Conservation (phyloP, 306 rosid genomes). For the Citrullus colocynthis region DNA sequence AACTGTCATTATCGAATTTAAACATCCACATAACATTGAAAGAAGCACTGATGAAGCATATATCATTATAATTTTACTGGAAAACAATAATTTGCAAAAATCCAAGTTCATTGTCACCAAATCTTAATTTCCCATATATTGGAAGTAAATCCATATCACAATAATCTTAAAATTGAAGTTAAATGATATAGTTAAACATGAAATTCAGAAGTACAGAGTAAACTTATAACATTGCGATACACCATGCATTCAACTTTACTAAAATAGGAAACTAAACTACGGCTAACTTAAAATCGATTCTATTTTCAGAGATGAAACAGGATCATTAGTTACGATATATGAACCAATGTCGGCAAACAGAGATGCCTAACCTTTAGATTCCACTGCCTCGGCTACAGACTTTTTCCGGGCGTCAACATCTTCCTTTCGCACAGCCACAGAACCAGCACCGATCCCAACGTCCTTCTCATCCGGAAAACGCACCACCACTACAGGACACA, state of each 20-base stretch:
- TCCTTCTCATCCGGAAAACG: slow-evolving; percentile 82
- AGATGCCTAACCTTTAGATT: slow-evolving; percentile 48
- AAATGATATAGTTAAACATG: not conserved
- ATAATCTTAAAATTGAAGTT: not conserved
- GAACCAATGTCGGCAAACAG: not conserved
- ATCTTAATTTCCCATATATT: not conserved
- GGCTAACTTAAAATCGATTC: not conserved
- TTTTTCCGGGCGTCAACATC: slow-evolving; percentile 24
- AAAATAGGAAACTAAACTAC: not conserved
- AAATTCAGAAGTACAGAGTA: not conserved
- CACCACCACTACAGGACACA: slow-evolving; percentile 89
- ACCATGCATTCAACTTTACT: not conserved
- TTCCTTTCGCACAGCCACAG: slow-evolving; percentile 20
- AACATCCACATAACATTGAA: not conserved
- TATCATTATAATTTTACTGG: not conserved
- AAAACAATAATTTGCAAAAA: not conserved
- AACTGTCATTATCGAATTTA: not conserved
- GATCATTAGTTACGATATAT: not conserved
- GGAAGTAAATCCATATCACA: not conserved
- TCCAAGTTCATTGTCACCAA: not conserved
- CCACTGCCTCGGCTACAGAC: slow-evolving; percentile 5
- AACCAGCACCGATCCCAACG: slow-evolving; percentile 2
- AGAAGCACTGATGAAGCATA: not conserved
- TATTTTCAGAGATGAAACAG: not conserved
- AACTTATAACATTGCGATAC: not conserved